Percentiles rank a stretch among this genome's conserved stretches.
Conservation (phyloP, 352 stramenopile species). For the Albugo laibachii region DNA sequence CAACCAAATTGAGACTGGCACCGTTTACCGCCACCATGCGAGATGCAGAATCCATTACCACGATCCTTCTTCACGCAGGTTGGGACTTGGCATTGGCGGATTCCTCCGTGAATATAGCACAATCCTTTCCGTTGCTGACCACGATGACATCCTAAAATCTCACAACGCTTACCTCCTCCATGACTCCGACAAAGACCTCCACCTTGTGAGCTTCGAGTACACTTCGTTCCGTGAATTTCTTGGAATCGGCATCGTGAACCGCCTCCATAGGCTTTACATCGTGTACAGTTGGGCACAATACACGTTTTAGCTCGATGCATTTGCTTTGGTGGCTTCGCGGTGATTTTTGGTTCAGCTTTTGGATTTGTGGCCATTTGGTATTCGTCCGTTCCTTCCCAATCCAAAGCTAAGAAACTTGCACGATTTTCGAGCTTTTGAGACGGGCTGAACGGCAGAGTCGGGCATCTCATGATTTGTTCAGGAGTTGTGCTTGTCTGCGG, state of each 20-base stretch:
- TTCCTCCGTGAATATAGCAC: conserved; percentile 69
- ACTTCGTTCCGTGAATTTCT: conserved; percentile 21
- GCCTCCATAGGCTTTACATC: conserved; percentile 59
- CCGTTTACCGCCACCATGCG: conserved; percentile 37
- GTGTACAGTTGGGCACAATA: conserved; percentile 27
- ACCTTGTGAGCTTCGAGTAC: conserved; percentile 47
- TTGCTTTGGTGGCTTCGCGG: conserved; percentile 1
- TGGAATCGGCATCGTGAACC: conserved; percentile 48
- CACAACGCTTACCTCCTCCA: conserved; percentile 62
- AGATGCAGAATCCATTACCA: conserved; percentile 57
- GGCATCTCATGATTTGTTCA: no score
- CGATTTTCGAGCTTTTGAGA: no score
- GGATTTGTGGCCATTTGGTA: no score
- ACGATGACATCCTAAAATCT: conserved; percentile 41
- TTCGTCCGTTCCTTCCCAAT: no score
- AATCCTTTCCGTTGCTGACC: conserved; percentile 65
- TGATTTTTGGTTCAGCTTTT: no score
- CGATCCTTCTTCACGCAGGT: conserved; percentile 74
- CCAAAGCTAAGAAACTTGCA: no score
- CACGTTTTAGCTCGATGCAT: conserved; percentile 48
- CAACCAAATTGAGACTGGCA: conserved; percentile 19
- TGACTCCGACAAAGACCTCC: conserved; percentile 61
- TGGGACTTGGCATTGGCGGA: conserved; percentile 54
- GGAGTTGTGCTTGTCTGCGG: no score
- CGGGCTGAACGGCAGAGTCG: no score